These are phyloP conservation scores for Exophiala mesophila DNA, from an alignment of 2,329 filamentous ascomycete genomes.

Conservation along the genomic window DNA sequence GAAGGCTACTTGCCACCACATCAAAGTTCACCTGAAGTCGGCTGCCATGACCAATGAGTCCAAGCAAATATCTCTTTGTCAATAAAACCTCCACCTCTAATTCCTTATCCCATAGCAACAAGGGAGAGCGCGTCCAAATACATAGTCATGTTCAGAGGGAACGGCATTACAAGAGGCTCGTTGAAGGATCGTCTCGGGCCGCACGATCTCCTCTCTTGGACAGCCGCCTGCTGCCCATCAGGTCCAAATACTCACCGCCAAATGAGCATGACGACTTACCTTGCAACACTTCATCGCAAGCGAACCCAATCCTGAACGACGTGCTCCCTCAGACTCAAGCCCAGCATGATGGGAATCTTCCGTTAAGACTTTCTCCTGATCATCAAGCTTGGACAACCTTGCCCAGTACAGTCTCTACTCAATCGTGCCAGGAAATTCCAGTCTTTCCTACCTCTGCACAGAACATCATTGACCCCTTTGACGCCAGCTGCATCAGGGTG, in stretches of 20 bases:
- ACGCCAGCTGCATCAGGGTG: slow-evolving; percentile 13
- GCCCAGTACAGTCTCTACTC: background rate
- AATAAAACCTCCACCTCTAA: slow-evolving; percentile 14
- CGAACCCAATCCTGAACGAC: background rate
- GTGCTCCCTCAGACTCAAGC: background rate
- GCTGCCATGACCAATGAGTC: slow-evolving; percentile 10
- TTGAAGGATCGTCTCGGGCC: slow-evolving; percentile 1
- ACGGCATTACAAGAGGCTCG: slow-evolving; percentile 12
- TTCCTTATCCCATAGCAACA: slow-evolving; percentile 16
- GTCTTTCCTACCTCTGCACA: slow-evolving; percentile 13
- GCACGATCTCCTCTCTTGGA: slow-evolving; percentile 3
- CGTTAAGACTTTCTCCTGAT: background rate
- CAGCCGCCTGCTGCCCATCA: background rate
- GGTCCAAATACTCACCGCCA: background rate
- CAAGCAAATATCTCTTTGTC: slow-evolving; percentile 16
- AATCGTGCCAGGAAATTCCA: slow-evolving; percentile 1
- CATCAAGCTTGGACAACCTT: background rate
- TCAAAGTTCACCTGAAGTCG: no score
- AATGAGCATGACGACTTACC: background rate
- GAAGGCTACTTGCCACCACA: no score
- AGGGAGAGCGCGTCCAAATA: slow-evolving; percentile 13
- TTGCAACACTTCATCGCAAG: background rate
- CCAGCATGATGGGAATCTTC: background rate
- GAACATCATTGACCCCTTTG: slow-evolving; percentile 15
- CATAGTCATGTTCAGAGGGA: slow-evolving; percentile 17